Conservation (phyloP, 2,329 filamentous ascomycete species). For the Aspergillus caelatus region DNA sequence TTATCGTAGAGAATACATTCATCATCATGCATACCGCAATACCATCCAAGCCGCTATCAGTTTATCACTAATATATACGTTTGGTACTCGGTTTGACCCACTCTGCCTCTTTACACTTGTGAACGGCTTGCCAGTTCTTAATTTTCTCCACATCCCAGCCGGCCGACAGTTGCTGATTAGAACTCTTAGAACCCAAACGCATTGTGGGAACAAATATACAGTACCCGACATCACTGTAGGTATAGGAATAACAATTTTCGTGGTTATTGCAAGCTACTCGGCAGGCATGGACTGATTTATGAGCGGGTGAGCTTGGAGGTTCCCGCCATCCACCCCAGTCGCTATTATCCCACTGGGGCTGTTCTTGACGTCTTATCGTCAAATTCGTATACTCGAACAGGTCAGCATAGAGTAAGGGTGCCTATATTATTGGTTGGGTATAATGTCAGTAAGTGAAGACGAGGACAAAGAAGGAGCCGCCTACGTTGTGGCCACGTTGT, state of each 20-base stretch:
- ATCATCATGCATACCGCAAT: too few species aligned
- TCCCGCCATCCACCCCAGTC: slow-evolving; percentile 37
- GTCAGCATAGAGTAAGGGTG: slow-evolving; percentile 27
- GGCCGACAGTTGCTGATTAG: slow-evolving; percentile 21
- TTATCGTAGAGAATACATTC: too few species aligned
- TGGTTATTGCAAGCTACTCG: background rate
- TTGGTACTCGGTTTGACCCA: background rate
- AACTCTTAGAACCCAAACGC: slow-evolving; percentile 1
- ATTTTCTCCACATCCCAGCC: slow-evolving; percentile 35
- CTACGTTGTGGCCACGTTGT: background rate
- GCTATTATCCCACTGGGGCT: slow-evolving; percentile 39
- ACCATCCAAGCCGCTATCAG: too few species aligned
- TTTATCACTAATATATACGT: background rate
- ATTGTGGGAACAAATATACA: background rate
- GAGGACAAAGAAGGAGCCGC: background rate
- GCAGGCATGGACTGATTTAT: slow-evolving; percentile 35
- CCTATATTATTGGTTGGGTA: background rate
- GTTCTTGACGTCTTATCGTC: slow-evolving; percentile 18
- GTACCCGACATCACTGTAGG: background rate
- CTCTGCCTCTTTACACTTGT: slow-evolving; percentile 20
- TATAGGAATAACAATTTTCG: background rate
- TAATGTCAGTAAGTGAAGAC: background rate
- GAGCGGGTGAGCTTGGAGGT: slow-evolving; percentile 28
- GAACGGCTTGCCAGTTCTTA: slow-evolving; percentile 20
- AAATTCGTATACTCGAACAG: slow-evolving; percentile 34